phyloP scores from a whole-genome alignment of 2,329 filamentous ascomycete genomes.

The Exutisphaerella laricina region DNA sequence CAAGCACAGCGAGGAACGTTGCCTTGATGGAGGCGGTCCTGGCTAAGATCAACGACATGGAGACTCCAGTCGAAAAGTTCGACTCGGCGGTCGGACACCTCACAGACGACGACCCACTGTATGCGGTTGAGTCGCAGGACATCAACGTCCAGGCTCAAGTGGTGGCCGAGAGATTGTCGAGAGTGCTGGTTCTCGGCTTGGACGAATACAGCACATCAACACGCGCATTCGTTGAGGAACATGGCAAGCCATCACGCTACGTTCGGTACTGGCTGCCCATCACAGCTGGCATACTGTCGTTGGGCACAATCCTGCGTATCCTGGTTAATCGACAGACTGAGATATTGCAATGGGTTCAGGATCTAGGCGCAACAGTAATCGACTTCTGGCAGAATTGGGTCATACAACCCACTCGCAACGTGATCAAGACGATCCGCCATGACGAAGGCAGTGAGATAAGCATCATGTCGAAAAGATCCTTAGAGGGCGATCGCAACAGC shows the following conservation, averaged over 20 bases:
- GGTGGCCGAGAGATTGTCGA: slow-evolving; percentile 61
- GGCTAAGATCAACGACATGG: slow-evolving; percentile 60
- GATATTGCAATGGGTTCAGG: slow-evolving; percentile 71
- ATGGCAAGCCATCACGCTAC: slow-evolving; percentile 69
- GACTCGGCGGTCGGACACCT: slow-evolving; percentile 52
- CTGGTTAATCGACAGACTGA: slow-evolving; percentile 68
- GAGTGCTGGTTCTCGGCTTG: slow-evolving; percentile 63
- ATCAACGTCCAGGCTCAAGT: slow-evolving; percentile 42
- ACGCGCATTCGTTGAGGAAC: slow-evolving; percentile 50
- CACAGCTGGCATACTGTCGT: slow-evolving; percentile 66
- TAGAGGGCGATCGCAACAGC: slow-evolving; percentile 84
- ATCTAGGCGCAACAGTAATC: slow-evolving; percentile 69
- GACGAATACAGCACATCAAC: slow-evolving; percentile 60
- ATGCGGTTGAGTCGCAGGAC: slow-evolving; percentile 33
- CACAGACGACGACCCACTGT: slow-evolving; percentile 48
- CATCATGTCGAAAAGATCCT: slow-evolving; percentile 89
- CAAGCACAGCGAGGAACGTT: slow-evolving; percentile 72
- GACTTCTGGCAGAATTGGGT: slow-evolving; percentile 99
- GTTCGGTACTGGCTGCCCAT: slow-evolving; percentile 87
- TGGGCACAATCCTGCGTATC: slow-evolving; percentile 77
- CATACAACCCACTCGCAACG: slow-evolving; percentile 72
- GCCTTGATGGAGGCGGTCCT: slow-evolving; percentile 82
- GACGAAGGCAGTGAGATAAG: slow-evolving; percentile 90
- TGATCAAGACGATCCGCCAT: slow-evolving; percentile 88
- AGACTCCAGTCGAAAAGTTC: slow-evolving; percentile 50